A percentile compares a stretch with the other conserved stretches of the same genome.
Evolutionary conservation across 495 filamentous ascomycete genomes (phyloP).

Genomic region (Jackrogersella minutella): DNA sequence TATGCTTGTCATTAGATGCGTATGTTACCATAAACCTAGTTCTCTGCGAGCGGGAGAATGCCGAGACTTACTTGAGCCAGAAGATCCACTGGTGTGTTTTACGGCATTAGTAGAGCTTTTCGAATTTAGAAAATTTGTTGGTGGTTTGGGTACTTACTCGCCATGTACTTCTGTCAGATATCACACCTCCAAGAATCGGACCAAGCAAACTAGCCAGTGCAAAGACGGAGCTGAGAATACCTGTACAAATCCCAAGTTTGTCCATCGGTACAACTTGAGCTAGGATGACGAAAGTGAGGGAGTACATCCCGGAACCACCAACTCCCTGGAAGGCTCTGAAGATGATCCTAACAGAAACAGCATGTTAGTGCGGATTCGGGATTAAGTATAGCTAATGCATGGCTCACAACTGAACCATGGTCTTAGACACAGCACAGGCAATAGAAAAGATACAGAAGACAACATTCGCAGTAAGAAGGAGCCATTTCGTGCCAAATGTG

Average conservation of each 20-base stretch:
- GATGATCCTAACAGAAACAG: neutral
- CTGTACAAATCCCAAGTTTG: neutral
- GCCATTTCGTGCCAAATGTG: neutral
- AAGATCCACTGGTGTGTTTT: neutral
- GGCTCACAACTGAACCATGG: slow-evolving; percentile 1
- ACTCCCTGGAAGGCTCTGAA: neutral
- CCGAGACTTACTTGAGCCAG: neutral
- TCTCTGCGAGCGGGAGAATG: too few relatives aligned
- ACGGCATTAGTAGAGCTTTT: neutral
- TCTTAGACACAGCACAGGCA: neutral
- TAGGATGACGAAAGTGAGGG: neutral
- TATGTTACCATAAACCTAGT: neutral
- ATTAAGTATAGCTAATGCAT: neutral
- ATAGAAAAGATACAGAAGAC: slow-evolving; percentile 1
- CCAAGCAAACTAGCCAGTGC: neutral
- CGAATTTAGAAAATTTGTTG: neutral
- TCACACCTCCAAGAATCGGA: slow-evolving; percentile 1
- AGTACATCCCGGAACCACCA: neutral
- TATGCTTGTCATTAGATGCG: too few relatives aligned
- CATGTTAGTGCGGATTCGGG: neutral
- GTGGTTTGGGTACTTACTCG: neutral
- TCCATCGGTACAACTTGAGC: neutral
- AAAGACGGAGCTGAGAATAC: neutral
- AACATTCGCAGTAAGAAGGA: neutral
- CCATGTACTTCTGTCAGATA: slow-evolving; percentile 3